Base-by-base conservation (phyloP, 371 early-diverging fungal species). In the Capillidium rhysosporum region DNA sequence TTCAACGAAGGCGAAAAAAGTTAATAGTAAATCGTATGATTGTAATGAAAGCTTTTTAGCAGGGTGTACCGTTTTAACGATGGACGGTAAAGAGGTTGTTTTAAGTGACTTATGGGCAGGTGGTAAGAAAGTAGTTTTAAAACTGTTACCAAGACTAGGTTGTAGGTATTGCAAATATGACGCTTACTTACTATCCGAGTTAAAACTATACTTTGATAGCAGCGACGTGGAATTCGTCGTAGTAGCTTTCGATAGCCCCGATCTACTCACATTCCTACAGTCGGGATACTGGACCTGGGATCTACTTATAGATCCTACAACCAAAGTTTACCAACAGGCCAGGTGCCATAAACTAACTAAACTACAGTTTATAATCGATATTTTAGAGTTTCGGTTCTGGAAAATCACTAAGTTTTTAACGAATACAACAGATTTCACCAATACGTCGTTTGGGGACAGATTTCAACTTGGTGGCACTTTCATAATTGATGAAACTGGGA, bases 281-380 rank as follows among this genome's bases (percentile, higher is more conserved):
- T 16, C n/a, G n/a, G 44, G 44, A 23, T 43, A 43, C 44, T 43
- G 44, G 44, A 23, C n/a, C 44, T 43, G 44, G n/a, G 44, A 43
- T 43, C 7, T 43, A 43, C 23, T 43, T 4, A n/a, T 43, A 8
- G 44, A 43, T 23, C 20, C n/a, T 23, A 23, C n/a, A 9, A 43
- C 3, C 3, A 4, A 43, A n/a, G 44, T 43, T 4, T 43, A 43
- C n/a, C 20, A 43, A 23, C 3, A 43, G 44, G 44, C 44, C n/a
- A 43, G n/a, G 20, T 23, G n/a, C 7, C n/a, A 9, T 43, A 4
- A 23, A 4, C n/a, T 43, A 4, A 43, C 3, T n/a, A 43, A 23
- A n/a, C n/a, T 16, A n/a, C 44, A 43, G 44, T 23, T 43, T 16
- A 43, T 43, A 4, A 43, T 8, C 4, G 23, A 23, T 23, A 20